Evolutionary conservation across 108 stramenopile species (phyloP), one percentile per base, ranked within the genome.

Genomic region (Nannochloropsis salina): DNA sequence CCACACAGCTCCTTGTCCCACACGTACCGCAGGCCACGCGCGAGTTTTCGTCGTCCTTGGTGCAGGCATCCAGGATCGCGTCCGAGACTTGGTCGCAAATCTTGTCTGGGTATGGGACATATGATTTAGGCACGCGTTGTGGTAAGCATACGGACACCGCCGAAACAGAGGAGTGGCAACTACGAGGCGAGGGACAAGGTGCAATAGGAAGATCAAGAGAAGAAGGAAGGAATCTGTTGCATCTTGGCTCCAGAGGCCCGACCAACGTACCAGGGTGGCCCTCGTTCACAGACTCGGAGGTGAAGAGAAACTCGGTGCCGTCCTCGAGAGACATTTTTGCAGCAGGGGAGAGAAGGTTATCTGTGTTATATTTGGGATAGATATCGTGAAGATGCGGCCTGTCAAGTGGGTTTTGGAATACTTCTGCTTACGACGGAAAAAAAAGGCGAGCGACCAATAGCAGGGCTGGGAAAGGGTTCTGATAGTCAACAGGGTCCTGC

Each of bases 201-300:
- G 80, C 61, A 74, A 74, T n/a, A 74, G 61, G n/a, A 74, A 15
- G n/a, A n/a, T 2, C 61, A 74, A 3, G 6, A 10, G 22, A 11
- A 51, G 85, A 85, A 41, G 22, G 21, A 42, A 45, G 81, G 42
- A 40, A 83, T 83, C 31, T n/a, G 20, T n/a, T 10, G 18, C 85
- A 84, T 45, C 42, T 80, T 43, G 41, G 80, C 1, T 86, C 85
- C 79, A 80, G 40, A 18, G 81, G 83, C 31, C 47, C 74, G 80
- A 80, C 43, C 89, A 84, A 89, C 61, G 61, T 74, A 74, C 61
- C 61, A 4, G 98, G 98, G 91, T 98, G 98, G 44, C 96, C 96
- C 91, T 98, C 98, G 85, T 97, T 98, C 88, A 98, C 98, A 74
- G 95, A 95, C 87, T 97, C 96, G 41, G 95, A 96, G 31, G 96